Percentiles rank a stretch among this genome's conserved stretches.
phyloP scores from a whole-genome alignment of 169 alveolate species.

The Ichthyophthirius multifiliis region DNA sequence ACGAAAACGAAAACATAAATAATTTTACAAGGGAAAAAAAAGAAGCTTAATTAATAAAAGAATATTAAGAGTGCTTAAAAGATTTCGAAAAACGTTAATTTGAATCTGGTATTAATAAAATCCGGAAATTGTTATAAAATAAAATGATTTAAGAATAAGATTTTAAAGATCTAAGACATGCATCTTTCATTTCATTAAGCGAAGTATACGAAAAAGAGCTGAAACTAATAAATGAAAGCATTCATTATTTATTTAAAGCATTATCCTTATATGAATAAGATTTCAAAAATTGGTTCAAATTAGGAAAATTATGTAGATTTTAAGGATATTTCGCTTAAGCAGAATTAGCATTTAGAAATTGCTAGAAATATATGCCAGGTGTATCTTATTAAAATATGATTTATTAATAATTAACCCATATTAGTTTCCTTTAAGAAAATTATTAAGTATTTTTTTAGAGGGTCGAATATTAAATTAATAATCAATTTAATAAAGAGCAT shows the following conservation, averaged over 20 bases:
- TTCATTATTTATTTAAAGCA: background rate
- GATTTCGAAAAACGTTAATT: background rate
- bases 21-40: background rate
- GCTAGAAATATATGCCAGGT: background rate
- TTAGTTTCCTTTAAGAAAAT: background rate
- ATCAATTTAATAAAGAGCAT: background rate
- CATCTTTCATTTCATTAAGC: background rate
- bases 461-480: background rate
- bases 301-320: background rate
- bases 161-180: background rate
- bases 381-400: background rate
- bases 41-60: background rate
- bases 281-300: background rate
- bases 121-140: background rate
- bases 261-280: background rate
- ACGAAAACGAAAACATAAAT: too few species aligned
- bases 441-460: background rate
- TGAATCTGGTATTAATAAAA: background rate
- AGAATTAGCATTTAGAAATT: background rate
- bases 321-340: slow-evolving; percentile 1
- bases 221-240: background rate
- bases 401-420: background rate
- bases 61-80: background rate
- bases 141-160: slow-evolving; percentile 3
- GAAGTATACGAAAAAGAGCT: slow-evolving; percentile 2